A percentile compares a stretch with the other conserved stretches of the same genome.
Evolutionary conservation across 805 yeast species (phyloP).

Genomic region (Ascoidea tarda): DNA sequence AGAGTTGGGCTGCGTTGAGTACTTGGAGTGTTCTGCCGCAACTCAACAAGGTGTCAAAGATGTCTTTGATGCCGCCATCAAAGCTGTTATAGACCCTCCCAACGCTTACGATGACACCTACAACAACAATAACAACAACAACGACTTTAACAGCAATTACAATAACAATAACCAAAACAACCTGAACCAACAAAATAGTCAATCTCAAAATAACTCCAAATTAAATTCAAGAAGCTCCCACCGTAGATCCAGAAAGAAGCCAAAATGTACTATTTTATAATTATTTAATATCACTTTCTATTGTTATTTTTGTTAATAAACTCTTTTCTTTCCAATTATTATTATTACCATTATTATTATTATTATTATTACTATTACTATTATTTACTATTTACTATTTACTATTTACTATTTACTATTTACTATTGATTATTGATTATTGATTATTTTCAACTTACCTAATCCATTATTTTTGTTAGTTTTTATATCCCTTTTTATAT

Average conservation of each 20-base stretch:
- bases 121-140: constrained; percentile 1
- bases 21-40: constrained; percentile 83
- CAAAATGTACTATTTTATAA: constrained; percentile 32
- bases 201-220: background rate
- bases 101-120: constrained; percentile 10
- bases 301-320: background rate
- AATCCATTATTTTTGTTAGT: too few relatives aligned
- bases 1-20: constrained; percentile 58
- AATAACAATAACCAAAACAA: background rate
- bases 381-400: too few relatives aligned
- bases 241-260: constrained; percentile 27
- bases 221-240: constrained; percentile 7
- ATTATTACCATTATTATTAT: background rate
- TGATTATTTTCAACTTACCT: background rate
- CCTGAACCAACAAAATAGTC: background rate
- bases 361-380: background rate
- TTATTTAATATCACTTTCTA: background rate
- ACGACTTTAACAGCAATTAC: background rate
- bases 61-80: constrained; percentile 73
- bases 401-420: too few relatives aligned
- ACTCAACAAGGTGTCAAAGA: constrained; percentile 78
- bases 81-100: constrained; percentile 47
- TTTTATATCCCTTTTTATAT: too few relatives aligned
- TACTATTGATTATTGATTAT: background rate
- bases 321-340: background rate